Conservation (phyloP, 108 stramenopile genomes). For the Epithemia pelagica region DNA sequence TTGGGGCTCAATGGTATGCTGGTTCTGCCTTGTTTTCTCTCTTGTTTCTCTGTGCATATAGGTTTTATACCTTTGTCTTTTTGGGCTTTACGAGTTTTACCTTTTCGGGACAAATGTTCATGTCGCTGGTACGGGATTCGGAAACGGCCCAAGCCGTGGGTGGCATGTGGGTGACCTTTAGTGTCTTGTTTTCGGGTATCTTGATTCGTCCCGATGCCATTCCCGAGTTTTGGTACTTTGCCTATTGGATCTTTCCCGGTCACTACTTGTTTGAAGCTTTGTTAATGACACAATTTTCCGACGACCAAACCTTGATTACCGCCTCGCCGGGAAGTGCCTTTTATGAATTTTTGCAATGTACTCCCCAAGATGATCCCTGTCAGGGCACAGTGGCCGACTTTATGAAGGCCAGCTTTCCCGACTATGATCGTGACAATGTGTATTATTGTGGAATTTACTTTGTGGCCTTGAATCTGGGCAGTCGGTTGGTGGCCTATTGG, state of each 20-base stretch:
- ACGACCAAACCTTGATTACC: conserved; percentile 45
- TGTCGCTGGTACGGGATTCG: conserved; percentile 42
- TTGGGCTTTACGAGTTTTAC: conserved; percentile 20
- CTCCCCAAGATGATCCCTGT: conserved; percentile 2
- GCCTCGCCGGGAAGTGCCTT: conserved; percentile 39
- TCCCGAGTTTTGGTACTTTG: conserved; percentile 36
- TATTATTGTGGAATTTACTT: conserved; percentile 42
- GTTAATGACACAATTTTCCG: conserved; percentile 42
- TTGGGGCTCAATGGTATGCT: no score
- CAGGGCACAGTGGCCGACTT: conserved; percentile 61
- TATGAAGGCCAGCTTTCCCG: conserved; percentile 42
- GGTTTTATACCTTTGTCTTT: conserved; percentile 6
- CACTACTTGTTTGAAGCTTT: conserved; percentile 74
- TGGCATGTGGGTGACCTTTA: conserved; percentile 32
- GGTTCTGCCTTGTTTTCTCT: not conserved
- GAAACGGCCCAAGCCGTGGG: conserved; percentile 51
- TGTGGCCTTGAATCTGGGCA: conserved; percentile 27
- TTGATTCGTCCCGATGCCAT: conserved; percentile 54
- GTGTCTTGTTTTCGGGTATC: conserved; percentile 50
- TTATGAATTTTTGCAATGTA: conserved; percentile 28
- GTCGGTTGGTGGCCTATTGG: conserved; percentile 31
- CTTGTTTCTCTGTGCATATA: not conserved
- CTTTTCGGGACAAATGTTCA: conserved; percentile 38
- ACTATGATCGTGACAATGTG: conserved; percentile 39
- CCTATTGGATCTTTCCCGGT: conserved; percentile 66